Evolutionary conservation across 2,329 filamentous ascomycete species (phyloP), one percentile per base, ranked within the genome.

Genomic region (Colletotrichum tropicicola): DNA sequence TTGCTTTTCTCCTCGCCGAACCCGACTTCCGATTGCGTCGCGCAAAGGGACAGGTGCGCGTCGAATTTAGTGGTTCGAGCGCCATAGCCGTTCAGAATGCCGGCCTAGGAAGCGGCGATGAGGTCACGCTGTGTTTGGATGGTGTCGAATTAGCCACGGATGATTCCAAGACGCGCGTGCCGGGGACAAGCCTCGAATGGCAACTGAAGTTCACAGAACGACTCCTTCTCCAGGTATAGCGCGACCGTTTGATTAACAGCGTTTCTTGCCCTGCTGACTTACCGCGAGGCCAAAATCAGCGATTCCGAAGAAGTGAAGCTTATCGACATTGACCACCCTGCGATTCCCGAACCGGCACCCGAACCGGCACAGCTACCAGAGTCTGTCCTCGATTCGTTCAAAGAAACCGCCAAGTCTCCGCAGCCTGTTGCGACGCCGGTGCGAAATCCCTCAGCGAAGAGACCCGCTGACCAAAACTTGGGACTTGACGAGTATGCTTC

Each of bases 1-100:
- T 94, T 69, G 91, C 93, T 25, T 89, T 98, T 53, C 86, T 97
- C 19, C 86, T 98, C 32, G 92, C 92, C 47, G 94, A 98, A 72
- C 89, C 90, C 47, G 93, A 98, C 75, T 92, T 94, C 72, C 91
- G 92, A 49, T 83, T 95, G 53, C 92, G 95, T 59, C 88, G 89
- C 67, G 83, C 85, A 41, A 91, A 87, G 69, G 95, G 95, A 12
- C 93, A 97, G 77, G 88, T 97, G 21, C 90, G 94, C 60, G 87
- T 94, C 51, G 87, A 90, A 43, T 93, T 98, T 70, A 83, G 85
- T 28, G 92, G 91, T 8, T 80, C 87, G 5, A 88, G 89, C 68
- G 95, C 93, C 15, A 88, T 88, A 70, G 87, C 86, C 17, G 83
- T 97, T 39, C 87, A 89, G 7, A 85, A 86, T 51, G 87, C 86